Base-by-base conservation (phyloP, 2,329 filamentous ascomycete genomes). In the Penicillium sp. region DNA sequence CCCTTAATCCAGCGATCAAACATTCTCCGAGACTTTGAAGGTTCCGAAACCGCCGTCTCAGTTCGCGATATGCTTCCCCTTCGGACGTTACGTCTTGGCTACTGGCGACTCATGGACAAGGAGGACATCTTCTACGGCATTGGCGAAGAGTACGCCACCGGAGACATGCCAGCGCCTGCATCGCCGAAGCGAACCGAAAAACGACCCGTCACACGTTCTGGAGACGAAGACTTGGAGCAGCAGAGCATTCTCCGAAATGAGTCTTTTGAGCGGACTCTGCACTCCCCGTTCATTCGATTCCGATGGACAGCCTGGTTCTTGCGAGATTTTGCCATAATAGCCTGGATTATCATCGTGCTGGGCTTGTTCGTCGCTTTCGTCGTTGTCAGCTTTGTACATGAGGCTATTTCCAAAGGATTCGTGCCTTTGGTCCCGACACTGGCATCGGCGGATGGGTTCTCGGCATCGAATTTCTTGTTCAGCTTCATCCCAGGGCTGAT, bases 401-500 rank as follows among this genome's bases (percentile, higher is more conserved):
- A 80, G 8, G 81, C 83, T 11, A 79, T 96, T 28, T 74, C 81
- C 38, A 70, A 79, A 7, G 92, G 91, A 8, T 97, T 96, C 70
- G 71, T 80, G 6, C 91, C 92, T 2, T 76, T 80, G 6, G 76
- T 96, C 1, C 75, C 79, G 9, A 84, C 87, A 0, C 76, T 78
- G 2, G 84, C 90, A 1, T 76, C 81, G 3, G 65, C 73, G 0
- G 77, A 77, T 24, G 89, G 88, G 18, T 97, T 95, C 72, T 95
- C 90, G 1, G 79, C 89, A 0, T 90, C 91, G 50, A 91, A 96
- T 72, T 97, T 97, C 74, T 75, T 96, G 51, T 97, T 91, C 75
- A 84, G 81, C 61, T 86, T 87, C 62, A 68, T 87, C 20, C 84
- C 84, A 0, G 74, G 79, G 0, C 57, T 85, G 3, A 79, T 87